Percentiles rank a stretch among this genome's conserved stretches.
Conservation (phyloP, 805 yeast genomes). For the Candida stauntonica region DNA sequence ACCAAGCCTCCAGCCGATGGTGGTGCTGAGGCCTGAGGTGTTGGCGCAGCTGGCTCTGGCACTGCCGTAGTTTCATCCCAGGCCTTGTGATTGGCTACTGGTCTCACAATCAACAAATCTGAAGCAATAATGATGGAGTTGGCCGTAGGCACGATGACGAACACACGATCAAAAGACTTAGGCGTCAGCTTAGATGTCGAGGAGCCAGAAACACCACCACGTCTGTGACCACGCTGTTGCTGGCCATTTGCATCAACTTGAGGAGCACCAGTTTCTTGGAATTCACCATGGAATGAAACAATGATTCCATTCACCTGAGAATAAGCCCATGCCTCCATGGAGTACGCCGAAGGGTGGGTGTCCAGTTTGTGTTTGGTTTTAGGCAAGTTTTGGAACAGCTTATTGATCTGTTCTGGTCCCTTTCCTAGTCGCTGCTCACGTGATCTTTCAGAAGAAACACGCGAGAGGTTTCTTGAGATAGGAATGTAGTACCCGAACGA, state of each 20-base stretch:
- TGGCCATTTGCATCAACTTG: constrained; percentile 30
- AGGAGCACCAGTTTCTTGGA: constrained; percentile 63
- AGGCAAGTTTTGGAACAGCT: constrained; percentile 67
- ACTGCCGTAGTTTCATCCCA: constrained; percentile 39
- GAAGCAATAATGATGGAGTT: constrained; percentile 80
- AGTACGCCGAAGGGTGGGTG: constrained; percentile 57
- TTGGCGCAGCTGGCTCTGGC: constrained; percentile 7
- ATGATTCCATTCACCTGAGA: constrained; percentile 74
- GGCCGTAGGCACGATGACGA: constrained; percentile 68
- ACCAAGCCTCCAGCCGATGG: constrained; percentile 14
- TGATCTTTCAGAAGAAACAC: constrained; percentile 49
- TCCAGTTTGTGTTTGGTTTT: constrained; percentile 66
- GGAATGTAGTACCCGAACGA: constrained; percentile 67
- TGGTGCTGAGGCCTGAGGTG: constrained; percentile 1
- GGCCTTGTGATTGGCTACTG: constrained; percentile 48
- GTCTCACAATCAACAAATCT: constrained; percentile 70
- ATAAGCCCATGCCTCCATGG: constrained; percentile 73
- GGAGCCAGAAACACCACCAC: constrained; percentile 27
- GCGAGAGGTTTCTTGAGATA: constrained; percentile 70
- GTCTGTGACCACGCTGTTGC: constrained; percentile 23
- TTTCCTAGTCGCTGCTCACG: constrained; percentile 54
- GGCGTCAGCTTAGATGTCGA: constrained; percentile 38
- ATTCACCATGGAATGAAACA: constrained; percentile 80
- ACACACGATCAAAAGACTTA: constrained; percentile 83
- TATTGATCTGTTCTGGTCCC: constrained; percentile 66